A percentile compares a stretch with the other conserved stretches of the same genome.
Evolutionary conservation across 2,329 filamentous ascomycete species (phyloP).

Genomic region (Knufia fluminis): DNA sequence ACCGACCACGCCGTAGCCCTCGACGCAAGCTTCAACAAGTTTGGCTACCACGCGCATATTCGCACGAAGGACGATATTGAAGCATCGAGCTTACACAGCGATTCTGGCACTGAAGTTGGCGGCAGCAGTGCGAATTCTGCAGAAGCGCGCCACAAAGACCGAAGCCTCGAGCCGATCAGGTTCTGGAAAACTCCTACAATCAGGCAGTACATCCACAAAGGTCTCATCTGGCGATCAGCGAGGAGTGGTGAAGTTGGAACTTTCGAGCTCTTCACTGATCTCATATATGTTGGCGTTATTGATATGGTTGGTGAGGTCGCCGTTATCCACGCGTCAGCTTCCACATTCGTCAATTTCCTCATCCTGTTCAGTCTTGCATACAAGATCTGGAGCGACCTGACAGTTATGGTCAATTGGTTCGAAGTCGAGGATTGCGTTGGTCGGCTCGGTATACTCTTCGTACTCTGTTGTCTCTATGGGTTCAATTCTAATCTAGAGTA

Average conservation of each 20-base stretch:
- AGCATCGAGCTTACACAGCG: slow-evolving; percentile 18
- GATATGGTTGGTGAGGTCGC: slow-evolving; percentile 55
- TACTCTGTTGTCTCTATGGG: slow-evolving; percentile 48
- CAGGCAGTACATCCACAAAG: slow-evolving; percentile 58
- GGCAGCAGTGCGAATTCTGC: no score
- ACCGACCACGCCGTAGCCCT: slow-evolving; percentile 46
- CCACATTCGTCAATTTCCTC: slow-evolving; percentile 49
- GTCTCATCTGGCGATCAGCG: slow-evolving; percentile 53
- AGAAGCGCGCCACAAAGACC: slow-evolving; percentile 17
- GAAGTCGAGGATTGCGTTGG: slow-evolving; percentile 54
- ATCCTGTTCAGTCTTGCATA: slow-evolving; percentile 55
- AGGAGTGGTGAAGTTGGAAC: slow-evolving; percentile 52
- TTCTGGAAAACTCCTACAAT: slow-evolving; percentile 52
- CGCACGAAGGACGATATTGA: slow-evolving; percentile 36
- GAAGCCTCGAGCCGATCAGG: slow-evolving; percentile 38
- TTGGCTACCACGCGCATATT: slow-evolving; percentile 52
- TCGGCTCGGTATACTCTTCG: slow-evolving; percentile 50
- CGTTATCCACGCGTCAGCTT: slow-evolving; percentile 46
- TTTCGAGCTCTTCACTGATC: slow-evolving; percentile 57
- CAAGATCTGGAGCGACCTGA: slow-evolving; percentile 56
- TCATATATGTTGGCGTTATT: slow-evolving; percentile 56
- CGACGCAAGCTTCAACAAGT: slow-evolving; percentile 54
- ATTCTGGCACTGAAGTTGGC: slow-evolving; percentile 11
- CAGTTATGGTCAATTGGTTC: slow-evolving; percentile 51
- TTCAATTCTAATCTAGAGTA: slow-evolving; percentile 33